Conservation (phyloP, 441 rosid species). For the Raphanus hybrid region DNA sequence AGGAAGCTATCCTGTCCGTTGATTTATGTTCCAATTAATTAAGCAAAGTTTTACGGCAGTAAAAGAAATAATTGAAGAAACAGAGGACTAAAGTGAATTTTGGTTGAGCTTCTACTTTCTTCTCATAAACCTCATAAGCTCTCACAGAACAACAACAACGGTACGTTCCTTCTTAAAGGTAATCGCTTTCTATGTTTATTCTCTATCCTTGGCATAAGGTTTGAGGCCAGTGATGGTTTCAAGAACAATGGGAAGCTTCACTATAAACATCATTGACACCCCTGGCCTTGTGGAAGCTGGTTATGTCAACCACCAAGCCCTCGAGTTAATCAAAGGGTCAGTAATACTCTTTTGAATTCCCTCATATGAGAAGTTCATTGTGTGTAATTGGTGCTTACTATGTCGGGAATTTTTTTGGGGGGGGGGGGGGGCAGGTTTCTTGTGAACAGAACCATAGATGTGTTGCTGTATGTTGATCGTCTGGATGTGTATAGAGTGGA, state of each 20-base stretch:
- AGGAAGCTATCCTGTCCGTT: conserved; percentile 21
- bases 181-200: too few species aligned
- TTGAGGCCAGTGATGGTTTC: conserved; percentile 90
- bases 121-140: too few species aligned
- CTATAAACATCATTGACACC: conserved; percentile 69
- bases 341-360: background rate
- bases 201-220: conserved; percentile 56
- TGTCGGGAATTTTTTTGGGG: background rate
- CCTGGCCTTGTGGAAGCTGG: conserved; percentile 99
- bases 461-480: conserved; percentile 86
- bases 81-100: conserved; percentile 20
- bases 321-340: conserved; percentile 87
- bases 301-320: conserved; percentile 87
- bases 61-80: conserved; percentile 1
- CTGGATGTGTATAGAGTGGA: conserved; percentile 97
- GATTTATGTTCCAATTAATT: background rate
- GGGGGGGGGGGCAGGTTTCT: conserved; percentile 66
- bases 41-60: background rate
- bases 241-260: conserved; percentile 77
- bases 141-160: too few species aligned
- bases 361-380: background rate
- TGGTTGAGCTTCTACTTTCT: background rate
- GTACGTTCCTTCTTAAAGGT: too few species aligned
- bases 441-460: conserved; percentile 82
- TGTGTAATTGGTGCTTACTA: background rate